A percentile compares a stretch with the other conserved stretches of the same genome.
These are phyloP conservation scores for Myxozyma geophila DNA, from an alignment of 805 yeast genomes.

Conservation along the genomic window DNA sequence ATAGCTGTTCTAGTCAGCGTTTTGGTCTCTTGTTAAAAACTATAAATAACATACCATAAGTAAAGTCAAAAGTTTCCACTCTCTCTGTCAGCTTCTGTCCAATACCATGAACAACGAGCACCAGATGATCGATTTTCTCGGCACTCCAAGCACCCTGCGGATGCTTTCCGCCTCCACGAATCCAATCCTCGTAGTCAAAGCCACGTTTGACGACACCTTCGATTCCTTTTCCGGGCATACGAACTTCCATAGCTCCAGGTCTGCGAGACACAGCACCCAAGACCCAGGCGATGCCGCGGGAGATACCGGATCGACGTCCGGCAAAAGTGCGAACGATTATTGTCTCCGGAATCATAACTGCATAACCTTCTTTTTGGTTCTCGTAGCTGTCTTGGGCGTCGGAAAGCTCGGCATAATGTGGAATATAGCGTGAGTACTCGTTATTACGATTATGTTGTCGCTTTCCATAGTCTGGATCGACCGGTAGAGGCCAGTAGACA, in stretches of 20 bases:
- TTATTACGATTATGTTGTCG: constrained; percentile 4
- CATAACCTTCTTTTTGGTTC: constrained; percentile 23
- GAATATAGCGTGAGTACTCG: constrained; percentile 21
- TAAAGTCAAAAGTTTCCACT: constrained; percentile 81
- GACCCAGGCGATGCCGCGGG: constrained; percentile 29
- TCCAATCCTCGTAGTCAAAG: constrained; percentile 45
- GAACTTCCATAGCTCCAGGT: constrained; percentile 21
- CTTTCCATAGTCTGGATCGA: constrained; percentile 7
- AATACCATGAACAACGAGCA: constrained; percentile 89
- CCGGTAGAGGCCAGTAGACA: constrained; percentile 34
- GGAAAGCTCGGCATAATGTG: constrained; percentile 13
- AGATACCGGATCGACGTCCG: constrained; percentile 24
- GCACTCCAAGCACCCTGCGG: constrained; percentile 23
- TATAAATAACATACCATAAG: constrained; percentile 56
- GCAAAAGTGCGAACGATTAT: constrained; percentile 29
- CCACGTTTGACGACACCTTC: constrained; percentile 39
- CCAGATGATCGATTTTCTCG: constrained; percentile 56
- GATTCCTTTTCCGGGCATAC: constrained; percentile 25
- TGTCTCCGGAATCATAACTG: constrained; percentile 28
- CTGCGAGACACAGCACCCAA: constrained; percentile 27
- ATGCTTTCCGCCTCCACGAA: constrained; percentile 17
- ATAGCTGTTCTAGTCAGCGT: constrained; percentile 39
- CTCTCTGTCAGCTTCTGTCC: constrained; percentile 86
- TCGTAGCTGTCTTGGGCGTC: constrained; percentile 18
- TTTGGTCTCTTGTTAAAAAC: neutral